Evolutionary conservation across 2,329 filamentous ascomycete species (phyloP).

Genomic region (Didymella arachidicola): DNA sequence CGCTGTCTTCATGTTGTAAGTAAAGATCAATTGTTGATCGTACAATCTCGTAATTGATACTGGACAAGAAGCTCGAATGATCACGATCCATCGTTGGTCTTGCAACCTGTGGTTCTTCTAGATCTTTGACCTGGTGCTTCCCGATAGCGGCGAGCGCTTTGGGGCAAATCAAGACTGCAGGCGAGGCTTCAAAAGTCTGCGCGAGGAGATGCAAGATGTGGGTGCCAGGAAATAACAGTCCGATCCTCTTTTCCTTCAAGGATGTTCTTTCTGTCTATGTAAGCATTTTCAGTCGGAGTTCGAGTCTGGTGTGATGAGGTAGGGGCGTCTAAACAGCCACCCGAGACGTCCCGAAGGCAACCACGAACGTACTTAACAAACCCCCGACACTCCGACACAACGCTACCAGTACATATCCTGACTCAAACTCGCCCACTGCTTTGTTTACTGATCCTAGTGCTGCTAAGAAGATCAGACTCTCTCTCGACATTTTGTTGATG

Average conservation of each 20-base stretch:
- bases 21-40: too few relatives aligned
- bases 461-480: neutral
- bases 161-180: too few relatives aligned
- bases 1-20: too few relatives aligned
- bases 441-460: neutral
- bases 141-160: too few relatives aligned
- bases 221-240: neutral
- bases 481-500: neutral
- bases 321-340: neutral
- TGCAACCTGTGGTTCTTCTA: too few relatives aligned
- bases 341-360: neutral
- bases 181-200: too few relatives aligned
- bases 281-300: neutral
- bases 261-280: neutral
- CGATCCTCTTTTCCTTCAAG: fast-evolving
- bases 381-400: neutral
- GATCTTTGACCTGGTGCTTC: too few relatives aligned
- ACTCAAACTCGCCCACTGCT: neutral
- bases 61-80: too few relatives aligned
- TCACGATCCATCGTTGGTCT: too few relatives aligned
- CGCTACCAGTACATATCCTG: neutral
- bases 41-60: too few relatives aligned
- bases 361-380: neutral
- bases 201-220: neutral
- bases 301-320: neutral